phyloP scores from a whole-genome alignment of 306 rosid genomes.

The Morella rubra region DNA sequence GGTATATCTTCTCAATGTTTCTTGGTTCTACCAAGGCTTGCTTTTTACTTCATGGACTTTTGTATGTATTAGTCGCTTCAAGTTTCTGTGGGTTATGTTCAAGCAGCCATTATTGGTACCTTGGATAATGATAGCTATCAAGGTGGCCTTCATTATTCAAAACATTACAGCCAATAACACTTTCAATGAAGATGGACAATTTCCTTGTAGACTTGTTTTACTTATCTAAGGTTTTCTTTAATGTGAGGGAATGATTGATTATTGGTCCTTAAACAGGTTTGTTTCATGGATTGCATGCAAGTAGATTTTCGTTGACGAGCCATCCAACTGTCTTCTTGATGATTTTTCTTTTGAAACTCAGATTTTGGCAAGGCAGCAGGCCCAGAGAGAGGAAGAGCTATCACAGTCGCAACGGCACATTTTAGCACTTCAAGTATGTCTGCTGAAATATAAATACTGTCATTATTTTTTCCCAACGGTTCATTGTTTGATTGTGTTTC shows the following conservation, averaged over 20 bases:
- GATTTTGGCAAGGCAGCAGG: constrained; percentile 99
- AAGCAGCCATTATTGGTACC: neutral
- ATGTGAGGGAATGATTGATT: neutral
- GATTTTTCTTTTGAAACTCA: constrained; percentile 39
- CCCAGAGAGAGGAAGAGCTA: constrained; percentile 96
- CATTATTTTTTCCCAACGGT: neutral
- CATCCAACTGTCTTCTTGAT: constrained; percentile 18
- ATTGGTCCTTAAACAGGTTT: constrained; percentile 8
- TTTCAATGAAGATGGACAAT: neutral
- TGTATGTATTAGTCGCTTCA: neutral
- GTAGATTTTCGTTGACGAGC: constrained; percentile 10
- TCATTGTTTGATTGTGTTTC: constrained; percentile 28
- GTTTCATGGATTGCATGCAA: constrained; percentile 14
- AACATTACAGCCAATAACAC: neutral
- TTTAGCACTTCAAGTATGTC: constrained; percentile 92
- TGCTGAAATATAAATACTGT: constrained; percentile 16
- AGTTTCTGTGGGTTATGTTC: neutral
- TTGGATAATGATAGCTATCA: neutral
- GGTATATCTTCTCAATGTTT: neutral
- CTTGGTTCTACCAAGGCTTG: constrained; percentile 1
- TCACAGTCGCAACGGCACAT: constrained; percentile 94
- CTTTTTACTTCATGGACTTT: neutral
- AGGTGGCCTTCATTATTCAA: neutral
- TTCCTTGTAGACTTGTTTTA: neutral
- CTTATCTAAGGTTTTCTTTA: neutral